Evolutionary conservation across 495 filamentous ascomycete species (phyloP).

Genomic region (Umbilicaria muhlenbergii): DNA sequence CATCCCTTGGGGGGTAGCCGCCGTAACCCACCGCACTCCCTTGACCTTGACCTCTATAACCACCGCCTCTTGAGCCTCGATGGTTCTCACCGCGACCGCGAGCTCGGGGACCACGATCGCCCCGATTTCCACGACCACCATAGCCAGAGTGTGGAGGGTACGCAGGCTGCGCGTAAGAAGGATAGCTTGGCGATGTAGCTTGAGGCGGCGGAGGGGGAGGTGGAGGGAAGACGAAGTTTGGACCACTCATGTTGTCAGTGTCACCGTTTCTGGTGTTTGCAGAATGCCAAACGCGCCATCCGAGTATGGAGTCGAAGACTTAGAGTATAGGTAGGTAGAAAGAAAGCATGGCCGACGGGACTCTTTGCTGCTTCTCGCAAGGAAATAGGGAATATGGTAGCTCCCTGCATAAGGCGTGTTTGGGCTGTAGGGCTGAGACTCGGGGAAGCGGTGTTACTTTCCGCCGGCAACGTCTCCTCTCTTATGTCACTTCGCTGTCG

Average conservation of each 20-base stretch:
- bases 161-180: constrained; percentile 9
- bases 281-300: constrained; percentile 24
- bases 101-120: constrained; percentile 35
- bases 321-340: not conserved
- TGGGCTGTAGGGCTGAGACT: not conserved
- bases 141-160: not conserved
- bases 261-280: not conserved
- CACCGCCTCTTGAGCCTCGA: constrained; percentile 17
- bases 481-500: no score
- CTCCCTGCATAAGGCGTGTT: not conserved
- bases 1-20: not conserved
- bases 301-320: not conserved
- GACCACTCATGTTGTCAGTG: constrained; percentile 10
- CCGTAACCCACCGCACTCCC: not conserved
- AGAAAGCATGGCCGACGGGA: not conserved
- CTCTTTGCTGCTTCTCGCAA: no score
- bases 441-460: no score
- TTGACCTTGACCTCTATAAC: not conserved
- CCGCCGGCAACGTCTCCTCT: no score
- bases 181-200: constrained; percentile 2
- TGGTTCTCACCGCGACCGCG: constrained; percentile 35
- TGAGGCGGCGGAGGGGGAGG: constrained; percentile 24
- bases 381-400: not conserved
- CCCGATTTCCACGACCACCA: constrained; percentile 21
- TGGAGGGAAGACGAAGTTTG: constrained; percentile 17